phyloP scores from a whole-genome alignment of 2,329 filamentous ascomycete genomes.

The Coniochaeta sp. region DNA sequence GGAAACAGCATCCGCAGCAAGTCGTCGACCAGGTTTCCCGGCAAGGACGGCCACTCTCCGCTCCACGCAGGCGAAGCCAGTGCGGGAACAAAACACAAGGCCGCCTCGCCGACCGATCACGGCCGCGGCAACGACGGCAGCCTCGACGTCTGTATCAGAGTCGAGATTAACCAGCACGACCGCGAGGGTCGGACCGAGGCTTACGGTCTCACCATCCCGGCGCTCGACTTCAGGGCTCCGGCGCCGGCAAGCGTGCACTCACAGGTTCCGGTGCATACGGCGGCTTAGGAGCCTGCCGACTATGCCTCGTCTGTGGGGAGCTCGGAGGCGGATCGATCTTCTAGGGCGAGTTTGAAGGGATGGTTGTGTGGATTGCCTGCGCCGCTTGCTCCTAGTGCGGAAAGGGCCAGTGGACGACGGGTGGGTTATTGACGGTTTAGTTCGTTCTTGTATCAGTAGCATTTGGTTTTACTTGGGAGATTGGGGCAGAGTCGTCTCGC shows the following conservation, averaged over 20 bases:
- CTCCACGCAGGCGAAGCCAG: slow-evolving; percentile 70
- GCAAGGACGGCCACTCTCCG: slow-evolving; percentile 61
- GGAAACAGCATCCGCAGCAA: slow-evolving; percentile 9
- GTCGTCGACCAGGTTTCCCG: slow-evolving; percentile 6
- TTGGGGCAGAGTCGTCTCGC: neutral
- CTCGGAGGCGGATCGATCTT: neutral
- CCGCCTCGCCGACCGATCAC: slow-evolving; percentile 50
- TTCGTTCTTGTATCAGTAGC: neutral
- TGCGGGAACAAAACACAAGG: slow-evolving; percentile 71
- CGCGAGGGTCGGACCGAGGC: slow-evolving; percentile 69
- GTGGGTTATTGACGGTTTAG: neutral
- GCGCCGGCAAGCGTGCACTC: neutral
- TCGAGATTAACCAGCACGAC: slow-evolving; percentile 82
- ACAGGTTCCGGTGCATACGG: neutral
- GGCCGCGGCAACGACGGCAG: slow-evolving; percentile 49
- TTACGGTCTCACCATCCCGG: slow-evolving; percentile 83
- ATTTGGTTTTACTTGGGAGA: neutral
- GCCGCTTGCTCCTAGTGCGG: neutral
- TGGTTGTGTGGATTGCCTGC: neutral
- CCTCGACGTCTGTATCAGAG: slow-evolving; percentile 76
- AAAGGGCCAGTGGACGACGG: neutral
- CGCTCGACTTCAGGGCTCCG: slow-evolving; percentile 33
- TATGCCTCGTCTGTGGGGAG: neutral
- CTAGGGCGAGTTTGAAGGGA: neutral
- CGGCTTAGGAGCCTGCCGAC: neutral